phyloP scores from a whole-genome alignment of 2,329 filamentous ascomycete species.

The Fusarium haematococcum region DNA sequence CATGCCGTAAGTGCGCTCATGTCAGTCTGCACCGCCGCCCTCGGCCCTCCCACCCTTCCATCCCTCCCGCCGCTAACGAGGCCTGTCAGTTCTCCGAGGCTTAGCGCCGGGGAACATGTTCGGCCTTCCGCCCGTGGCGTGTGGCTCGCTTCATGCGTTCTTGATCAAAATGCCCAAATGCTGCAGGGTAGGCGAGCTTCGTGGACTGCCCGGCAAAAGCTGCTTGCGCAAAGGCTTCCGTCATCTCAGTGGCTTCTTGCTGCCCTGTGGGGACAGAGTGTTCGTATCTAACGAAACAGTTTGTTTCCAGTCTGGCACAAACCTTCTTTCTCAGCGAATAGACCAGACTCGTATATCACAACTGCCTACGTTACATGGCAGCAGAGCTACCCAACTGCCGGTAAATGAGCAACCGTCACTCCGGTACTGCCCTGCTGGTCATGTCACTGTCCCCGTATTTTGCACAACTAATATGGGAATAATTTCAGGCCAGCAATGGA shows the following conservation, averaged over 20 bases:
- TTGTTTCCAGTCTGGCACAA: background rate
- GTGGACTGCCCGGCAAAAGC: background rate
- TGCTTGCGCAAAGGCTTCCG: constrained; percentile 2
- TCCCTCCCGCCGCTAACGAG: constrained; percentile 37
- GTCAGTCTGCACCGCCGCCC: constrained; percentile 14
- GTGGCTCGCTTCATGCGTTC: constrained; percentile 11
- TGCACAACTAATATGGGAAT: background rate
- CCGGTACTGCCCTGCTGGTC: background rate
- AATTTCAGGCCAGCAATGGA: background rate
- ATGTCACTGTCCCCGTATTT: background rate
- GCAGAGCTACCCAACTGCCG: constrained; percentile 36
- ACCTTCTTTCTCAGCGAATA: background rate
- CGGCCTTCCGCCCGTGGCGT: constrained; percentile 21
- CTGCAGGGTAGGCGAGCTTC: constrained; percentile 15
- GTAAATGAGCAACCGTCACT: constrained; percentile 34
- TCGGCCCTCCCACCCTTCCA: constrained; percentile 24
- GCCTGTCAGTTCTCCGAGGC: constrained; percentile 30
- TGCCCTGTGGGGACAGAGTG: background rate
- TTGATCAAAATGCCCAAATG: background rate
- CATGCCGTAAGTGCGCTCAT: constrained; percentile 6
- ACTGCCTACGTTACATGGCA: constrained; percentile 31
- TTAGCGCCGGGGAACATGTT: constrained; percentile 37
- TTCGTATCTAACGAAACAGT: background rate
- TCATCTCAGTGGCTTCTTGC: background rate
- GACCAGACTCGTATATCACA: constrained; percentile 3